A percentile compares a stretch with the other conserved stretches of the same genome.
Evolutionary conservation across 2,329 filamentous ascomycete species (phyloP).

Genomic region (Mariannaea elegans): DNA sequence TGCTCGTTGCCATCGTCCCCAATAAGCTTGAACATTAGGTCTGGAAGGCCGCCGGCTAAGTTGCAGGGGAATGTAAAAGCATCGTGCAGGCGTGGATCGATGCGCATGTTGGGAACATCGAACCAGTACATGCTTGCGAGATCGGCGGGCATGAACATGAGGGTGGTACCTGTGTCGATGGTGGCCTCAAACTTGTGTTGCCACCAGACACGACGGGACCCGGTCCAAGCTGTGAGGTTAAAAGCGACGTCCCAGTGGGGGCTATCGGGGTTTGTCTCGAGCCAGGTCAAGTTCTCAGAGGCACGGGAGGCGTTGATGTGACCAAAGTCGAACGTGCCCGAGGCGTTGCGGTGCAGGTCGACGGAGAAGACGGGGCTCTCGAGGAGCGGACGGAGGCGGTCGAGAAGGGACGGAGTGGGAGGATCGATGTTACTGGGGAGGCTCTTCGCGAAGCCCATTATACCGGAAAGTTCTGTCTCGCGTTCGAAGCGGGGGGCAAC

Average conservation of each 20-base stretch:
- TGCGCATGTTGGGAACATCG: slow-evolving; percentile 59
- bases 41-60: slow-evolving; percentile 61
- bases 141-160: slow-evolving; percentile 67
- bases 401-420: slow-evolving; percentile 54
- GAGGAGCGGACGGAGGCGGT: slow-evolving; percentile 53
- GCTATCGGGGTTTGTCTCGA: slow-evolving; percentile 44
- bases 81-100: slow-evolving; percentile 54
- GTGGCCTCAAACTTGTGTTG: slow-evolving; percentile 62
- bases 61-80: slow-evolving; percentile 68
- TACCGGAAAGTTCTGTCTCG: slow-evolving; percentile 55
- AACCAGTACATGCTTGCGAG: slow-evolving; percentile 69
- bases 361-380: slow-evolving; percentile 56
- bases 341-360: slow-evolving; percentile 58
- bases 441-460: slow-evolving; percentile 61
- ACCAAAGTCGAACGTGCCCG: slow-evolving; percentile 62
- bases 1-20: slow-evolving; percentile 52
- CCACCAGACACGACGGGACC: slow-evolving; percentile 60
- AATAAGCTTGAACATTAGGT: slow-evolving; percentile 63
- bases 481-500: slow-evolving; percentile 55
- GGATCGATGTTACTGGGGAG: slow-evolving; percentile 56
- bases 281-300: slow-evolving; percentile 54
- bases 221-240: slow-evolving; percentile 52
- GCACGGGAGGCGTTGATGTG: slow-evolving; percentile 53
- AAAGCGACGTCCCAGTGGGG: slow-evolving; percentile 58
- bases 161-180: slow-evolving; percentile 74